Conservation (phyloP, 805 yeast genomes). For the Candida montana region DNA sequence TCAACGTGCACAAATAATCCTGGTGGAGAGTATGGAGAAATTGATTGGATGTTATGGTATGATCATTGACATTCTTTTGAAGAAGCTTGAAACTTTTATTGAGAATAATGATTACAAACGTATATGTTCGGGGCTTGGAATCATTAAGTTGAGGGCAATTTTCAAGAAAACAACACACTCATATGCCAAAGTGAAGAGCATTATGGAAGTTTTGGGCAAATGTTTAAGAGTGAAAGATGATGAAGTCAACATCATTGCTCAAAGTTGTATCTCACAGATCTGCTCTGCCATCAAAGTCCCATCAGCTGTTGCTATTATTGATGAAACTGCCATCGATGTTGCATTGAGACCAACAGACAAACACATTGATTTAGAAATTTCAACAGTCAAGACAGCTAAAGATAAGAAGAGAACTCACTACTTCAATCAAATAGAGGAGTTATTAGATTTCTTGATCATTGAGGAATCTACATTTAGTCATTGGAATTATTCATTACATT, state of each 20-base stretch:
- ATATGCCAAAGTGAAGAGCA: conserved; percentile 42
- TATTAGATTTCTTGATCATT: conserved; percentile 36
- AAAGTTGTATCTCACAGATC: conserved; percentile 41
- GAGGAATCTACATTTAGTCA: conserved; percentile 30
- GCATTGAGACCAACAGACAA: conserved; percentile 58
- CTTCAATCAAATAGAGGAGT: conserved; percentile 32
- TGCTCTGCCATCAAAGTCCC: conserved; percentile 43
- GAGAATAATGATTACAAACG: conserved; percentile 43
- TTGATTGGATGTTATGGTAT: conserved; percentile 59
- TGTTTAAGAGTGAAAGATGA: conserved; percentile 54
- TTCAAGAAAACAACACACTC: conserved; percentile 55
- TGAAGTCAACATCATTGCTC: conserved; percentile 50
- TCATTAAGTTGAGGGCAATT: conserved; percentile 54
- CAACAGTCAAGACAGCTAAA: conserved; percentile 59
- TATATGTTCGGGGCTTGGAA: conserved; percentile 58
- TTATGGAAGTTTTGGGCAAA: conserved; percentile 43
- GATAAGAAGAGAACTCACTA: conserved; percentile 45
- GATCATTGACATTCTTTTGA: conserved; percentile 46
- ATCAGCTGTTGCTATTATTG: conserved; percentile 46
- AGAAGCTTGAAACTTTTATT: conserved; percentile 45
- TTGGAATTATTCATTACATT: conserved; percentile 53
- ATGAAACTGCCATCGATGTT: conserved; percentile 32
- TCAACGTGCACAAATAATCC: conserved; percentile 58
- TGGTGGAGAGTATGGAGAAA: conserved; percentile 65
- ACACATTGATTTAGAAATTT: conserved; percentile 50